A percentile compares a stretch with the other conserved stretches of the same genome.
Evolutionary conservation across 2,329 filamentous ascomycete species (phyloP).

Genomic region (Fusarium sarcochroum): DNA sequence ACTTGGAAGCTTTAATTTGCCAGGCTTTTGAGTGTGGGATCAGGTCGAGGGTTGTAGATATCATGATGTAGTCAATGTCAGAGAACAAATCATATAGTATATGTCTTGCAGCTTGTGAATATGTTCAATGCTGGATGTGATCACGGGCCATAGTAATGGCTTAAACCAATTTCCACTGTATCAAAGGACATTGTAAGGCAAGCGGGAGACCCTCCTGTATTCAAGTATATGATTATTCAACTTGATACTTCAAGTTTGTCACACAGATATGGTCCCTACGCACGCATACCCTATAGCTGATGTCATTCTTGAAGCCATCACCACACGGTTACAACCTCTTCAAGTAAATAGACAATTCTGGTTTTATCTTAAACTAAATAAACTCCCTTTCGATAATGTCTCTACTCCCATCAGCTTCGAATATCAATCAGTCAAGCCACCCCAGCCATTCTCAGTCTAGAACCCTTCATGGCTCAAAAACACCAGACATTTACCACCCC

Average conservation of each 20-base stretch:
- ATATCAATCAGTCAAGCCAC: neutral
- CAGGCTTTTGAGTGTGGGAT: neutral
- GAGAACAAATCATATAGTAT: constrained; percentile 5
- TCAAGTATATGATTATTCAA: neutral
- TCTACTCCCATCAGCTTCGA: neutral
- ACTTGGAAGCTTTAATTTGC: neutral
- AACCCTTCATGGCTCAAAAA: neutral
- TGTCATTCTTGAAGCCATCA: neutral
- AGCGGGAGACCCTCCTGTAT: too few species aligned
- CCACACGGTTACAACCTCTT: neutral
- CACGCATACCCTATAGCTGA: constrained; percentile 7
- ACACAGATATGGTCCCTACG: neutral
- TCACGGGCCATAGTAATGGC: neutral
- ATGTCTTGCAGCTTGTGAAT: neutral
- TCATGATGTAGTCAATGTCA: constrained; percentile 30
- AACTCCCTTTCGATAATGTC: neutral
- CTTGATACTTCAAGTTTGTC: neutral
- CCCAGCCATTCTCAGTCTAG: neutral
- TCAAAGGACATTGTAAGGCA: too few species aligned
- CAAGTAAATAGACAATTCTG: neutral
- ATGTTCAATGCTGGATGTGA: neutral
- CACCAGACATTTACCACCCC: neutral
- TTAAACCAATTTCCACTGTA: neutral
- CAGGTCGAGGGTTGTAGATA: constrained; percentile 17
- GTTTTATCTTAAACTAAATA: neutral